Conservation (phyloP, 2,329 filamentous ascomycete genomes). For the Teratosphaeria destructans region DNA sequence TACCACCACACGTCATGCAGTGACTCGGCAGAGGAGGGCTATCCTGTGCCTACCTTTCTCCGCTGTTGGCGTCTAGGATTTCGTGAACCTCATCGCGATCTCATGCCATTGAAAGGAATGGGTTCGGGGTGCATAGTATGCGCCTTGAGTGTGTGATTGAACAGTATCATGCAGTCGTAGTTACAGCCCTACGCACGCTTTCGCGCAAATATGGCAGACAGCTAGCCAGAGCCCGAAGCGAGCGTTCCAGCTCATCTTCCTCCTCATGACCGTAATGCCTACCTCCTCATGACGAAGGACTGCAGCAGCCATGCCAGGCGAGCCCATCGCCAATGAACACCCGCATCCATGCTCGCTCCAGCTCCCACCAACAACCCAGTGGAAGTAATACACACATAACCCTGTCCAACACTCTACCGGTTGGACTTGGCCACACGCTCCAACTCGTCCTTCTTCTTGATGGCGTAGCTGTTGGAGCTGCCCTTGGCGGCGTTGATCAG, state of each 20-base stretch:
- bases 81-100: background rate
- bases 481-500: constrained; percentile 99
- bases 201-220: background rate
- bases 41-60: background rate
- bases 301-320: background rate
- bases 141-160: constrained; percentile 7
- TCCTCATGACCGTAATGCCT: background rate
- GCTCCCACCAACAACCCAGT: background rate
- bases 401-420: constrained; percentile 60
- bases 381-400: background rate
- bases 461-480: constrained; percentile 99
- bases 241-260: background rate
- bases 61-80: background rate
- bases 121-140: background rate
- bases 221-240: background rate
- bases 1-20: background rate
- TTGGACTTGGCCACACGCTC: constrained; percentile 99
- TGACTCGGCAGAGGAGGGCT: background rate
- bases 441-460: constrained; percentile 99
- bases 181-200: constrained; percentile 5
- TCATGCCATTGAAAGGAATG: background rate
- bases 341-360: background rate
- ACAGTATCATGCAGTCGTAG: constrained; percentile 6
- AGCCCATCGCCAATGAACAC: constrained; percentile 2
- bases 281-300: background rate